phyloP scores from a whole-genome alignment of 2,329 filamentous ascomycete species.

The Colletotrichum paranaense region DNA sequence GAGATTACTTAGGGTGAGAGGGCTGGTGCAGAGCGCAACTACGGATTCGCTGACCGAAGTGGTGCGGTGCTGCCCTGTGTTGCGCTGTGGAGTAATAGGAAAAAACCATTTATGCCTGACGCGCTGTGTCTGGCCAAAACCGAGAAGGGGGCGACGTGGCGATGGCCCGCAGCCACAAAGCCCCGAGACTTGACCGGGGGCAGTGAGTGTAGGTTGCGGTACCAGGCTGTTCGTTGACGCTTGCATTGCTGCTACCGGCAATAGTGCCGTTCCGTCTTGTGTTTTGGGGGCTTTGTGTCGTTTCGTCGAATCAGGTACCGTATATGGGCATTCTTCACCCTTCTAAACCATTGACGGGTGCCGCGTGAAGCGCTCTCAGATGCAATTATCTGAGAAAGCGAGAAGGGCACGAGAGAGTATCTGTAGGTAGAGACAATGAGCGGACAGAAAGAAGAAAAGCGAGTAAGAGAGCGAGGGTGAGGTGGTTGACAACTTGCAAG shows the following conservation, averaged over 20 bases:
- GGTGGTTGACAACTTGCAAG: background rate
- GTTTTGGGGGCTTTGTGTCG: background rate
- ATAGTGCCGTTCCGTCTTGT: constrained; percentile 16
- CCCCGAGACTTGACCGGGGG: background rate
- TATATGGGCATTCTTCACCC: background rate
- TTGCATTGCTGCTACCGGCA: constrained; percentile 16
- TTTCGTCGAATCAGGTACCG: constrained; percentile 14
- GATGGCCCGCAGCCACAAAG: constrained; percentile 17
- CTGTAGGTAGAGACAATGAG: constrained; percentile 2
- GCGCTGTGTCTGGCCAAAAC: background rate
- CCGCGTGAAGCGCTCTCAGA: constrained; percentile 1
- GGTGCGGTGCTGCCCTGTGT: background rate
- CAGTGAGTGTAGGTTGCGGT: background rate
- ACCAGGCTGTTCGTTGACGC: constrained; percentile 4
- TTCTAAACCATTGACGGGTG: constrained; percentile 1
- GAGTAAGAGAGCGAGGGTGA: constrained; percentile 1
- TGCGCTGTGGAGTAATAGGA: background rate
- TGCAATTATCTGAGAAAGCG: background rate
- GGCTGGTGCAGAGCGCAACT: background rate
- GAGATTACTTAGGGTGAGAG: background rate
- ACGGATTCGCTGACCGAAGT: background rate
- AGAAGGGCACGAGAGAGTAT: background rate
- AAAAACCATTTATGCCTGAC: background rate
- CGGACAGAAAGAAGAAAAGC: background rate
- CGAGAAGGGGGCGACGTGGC: constrained; percentile 16